Percentiles rank a stretch among this genome's conserved stretches.
Evolutionary conservation across 768 basidiomycete species (phyloP).

Genomic region (Cyathus striatus): DNA sequence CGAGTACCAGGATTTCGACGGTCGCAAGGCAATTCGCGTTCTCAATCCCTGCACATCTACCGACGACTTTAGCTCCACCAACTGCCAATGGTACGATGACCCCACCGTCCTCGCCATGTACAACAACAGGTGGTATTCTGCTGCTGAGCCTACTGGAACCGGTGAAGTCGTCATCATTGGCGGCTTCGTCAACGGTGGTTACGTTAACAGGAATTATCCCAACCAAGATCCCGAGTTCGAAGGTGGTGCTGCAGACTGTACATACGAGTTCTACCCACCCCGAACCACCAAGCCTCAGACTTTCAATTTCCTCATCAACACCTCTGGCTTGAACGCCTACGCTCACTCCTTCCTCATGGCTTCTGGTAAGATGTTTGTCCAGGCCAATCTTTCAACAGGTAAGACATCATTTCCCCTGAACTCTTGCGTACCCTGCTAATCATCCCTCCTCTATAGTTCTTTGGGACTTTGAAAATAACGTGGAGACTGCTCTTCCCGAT

Average conservation of each 20-base stretch:
- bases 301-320: constrained; percentile 65
- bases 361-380: constrained; percentile 75
- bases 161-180: constrained; percentile 80
- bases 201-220: constrained; percentile 72
- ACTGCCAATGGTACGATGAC: constrained; percentile 75
- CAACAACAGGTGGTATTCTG: constrained; percentile 72
- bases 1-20: constrained; percentile 76
- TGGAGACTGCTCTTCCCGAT: constrained; percentile 58
- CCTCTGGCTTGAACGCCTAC: constrained; percentile 77
- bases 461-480: constrained; percentile 51
- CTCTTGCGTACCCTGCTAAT: neutral
- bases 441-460: constrained; percentile 19
- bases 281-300: constrained; percentile 39
- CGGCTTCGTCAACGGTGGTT: constrained; percentile 73
- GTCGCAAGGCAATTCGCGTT: constrained; percentile 73
- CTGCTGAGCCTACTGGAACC: constrained; percentile 68
- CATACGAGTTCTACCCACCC: constrained; percentile 79
- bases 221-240: constrained; percentile 57
- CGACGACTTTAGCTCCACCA: constrained; percentile 38
- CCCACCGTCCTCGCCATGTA: constrained; percentile 59
- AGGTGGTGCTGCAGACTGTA: constrained; percentile 75
- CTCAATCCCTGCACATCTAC: constrained; percentile 65
- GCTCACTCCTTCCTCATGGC: constrained; percentile 71
- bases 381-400: constrained; percentile 79
- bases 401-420: constrained; percentile 15